Conservation (phyloP, 148 eudicot species). For the Dianthus caryophyllus region DNA sequence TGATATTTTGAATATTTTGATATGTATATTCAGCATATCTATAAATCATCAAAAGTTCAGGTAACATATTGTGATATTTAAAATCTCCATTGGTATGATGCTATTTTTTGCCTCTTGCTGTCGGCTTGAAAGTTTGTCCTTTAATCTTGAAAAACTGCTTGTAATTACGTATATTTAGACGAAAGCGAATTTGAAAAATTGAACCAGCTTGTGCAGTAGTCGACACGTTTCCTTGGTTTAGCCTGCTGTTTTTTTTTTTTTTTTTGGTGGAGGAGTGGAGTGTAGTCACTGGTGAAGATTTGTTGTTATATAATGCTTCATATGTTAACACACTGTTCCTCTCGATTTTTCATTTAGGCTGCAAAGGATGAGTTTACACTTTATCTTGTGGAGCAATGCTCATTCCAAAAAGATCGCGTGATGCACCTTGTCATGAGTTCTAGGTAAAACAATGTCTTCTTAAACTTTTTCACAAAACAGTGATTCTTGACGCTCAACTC, state of each 20-base stretch:
- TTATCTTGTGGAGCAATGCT: constrained; percentile 99
- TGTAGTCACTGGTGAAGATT: too few species aligned
- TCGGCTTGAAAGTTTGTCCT: background rate
- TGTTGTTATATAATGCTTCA: background rate
- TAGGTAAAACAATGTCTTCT: constrained; percentile 42
- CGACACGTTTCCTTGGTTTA: background rate
- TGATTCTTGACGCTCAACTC: background rate
- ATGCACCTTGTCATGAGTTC: constrained; percentile 94
- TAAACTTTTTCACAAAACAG: background rate
- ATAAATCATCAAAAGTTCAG: background rate
- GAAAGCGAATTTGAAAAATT: background rate
- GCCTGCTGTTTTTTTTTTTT: too few species aligned
- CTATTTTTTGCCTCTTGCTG: background rate
- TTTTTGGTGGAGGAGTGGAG: too few species aligned
- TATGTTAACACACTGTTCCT: background rate
- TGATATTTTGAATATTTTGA: background rate
- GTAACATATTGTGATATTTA: background rate
- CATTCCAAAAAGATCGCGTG: constrained; percentile 88
- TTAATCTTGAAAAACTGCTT: background rate
- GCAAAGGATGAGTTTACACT: constrained; percentile 99
- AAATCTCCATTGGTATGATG: too few species aligned
- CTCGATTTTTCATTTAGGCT: constrained; percentile 54
- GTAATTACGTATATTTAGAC: background rate
- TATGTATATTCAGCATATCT: too few species aligned
- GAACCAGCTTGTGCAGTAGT: background rate